Evolutionary conservation across 192 early-diverging fungal species (phyloP).

Genomic region (Coemansia sp.): DNA sequence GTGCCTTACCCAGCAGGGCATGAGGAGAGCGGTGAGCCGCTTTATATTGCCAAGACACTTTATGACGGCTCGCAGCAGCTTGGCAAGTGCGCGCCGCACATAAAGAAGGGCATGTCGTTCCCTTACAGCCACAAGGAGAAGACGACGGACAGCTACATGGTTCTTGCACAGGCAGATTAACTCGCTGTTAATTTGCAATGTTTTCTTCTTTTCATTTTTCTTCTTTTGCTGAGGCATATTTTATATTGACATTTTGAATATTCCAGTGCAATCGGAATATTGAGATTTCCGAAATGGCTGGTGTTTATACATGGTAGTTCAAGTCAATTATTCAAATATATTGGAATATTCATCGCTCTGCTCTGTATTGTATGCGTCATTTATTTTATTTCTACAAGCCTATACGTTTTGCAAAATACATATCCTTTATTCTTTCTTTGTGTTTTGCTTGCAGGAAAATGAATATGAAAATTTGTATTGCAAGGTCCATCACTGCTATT

Average conservation of each 20-base stretch:
- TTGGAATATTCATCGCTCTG: not conserved
- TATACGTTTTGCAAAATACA: not conserved
- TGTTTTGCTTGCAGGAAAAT: not conserved
- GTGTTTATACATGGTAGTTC: no score
- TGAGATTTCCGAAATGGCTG: no score
- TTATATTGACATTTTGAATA: not conserved
- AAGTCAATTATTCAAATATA: no score
- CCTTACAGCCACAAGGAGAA: slow-evolving; percentile 53
- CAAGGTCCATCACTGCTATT: not conserved
- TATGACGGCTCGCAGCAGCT: slow-evolving; percentile 55
- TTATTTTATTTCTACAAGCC: not conserved
- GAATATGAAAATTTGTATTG: not conserved
- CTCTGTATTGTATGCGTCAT: not conserved
- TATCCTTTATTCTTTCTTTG: not conserved
- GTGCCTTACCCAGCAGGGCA: slow-evolving; percentile 44
- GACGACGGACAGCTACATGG: slow-evolving; percentile 42
- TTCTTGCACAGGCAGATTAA: slow-evolving; percentile 45
- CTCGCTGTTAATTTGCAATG: no score
- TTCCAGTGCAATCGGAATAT: not conserved
- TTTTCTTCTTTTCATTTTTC: not conserved
- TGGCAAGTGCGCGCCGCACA: slow-evolving; percentile 56
- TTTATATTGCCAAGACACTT: slow-evolving; percentile 54
- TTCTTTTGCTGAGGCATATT: not conserved
- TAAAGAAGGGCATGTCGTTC: slow-evolving; percentile 55
- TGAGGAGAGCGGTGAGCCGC: slow-evolving; percentile 50